These are phyloP conservation scores for Diphasiastrum complanatum DNA, from an alignment of 83 land plant genomes.

Conservation along the genomic window DNA sequence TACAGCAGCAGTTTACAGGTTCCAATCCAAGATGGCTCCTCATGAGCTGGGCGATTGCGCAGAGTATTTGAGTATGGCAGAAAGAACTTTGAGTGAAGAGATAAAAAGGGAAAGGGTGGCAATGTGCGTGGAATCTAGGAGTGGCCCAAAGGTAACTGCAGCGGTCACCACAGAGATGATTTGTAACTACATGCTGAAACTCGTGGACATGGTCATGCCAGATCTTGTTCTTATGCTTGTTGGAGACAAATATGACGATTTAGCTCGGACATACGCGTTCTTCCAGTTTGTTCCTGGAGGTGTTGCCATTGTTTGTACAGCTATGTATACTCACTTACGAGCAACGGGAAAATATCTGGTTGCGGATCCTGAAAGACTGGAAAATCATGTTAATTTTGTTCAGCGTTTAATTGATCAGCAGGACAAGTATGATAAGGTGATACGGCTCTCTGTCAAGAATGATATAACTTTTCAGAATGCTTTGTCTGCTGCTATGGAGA, in stretches of 20 bases:
- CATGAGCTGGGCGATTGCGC: not conserved
- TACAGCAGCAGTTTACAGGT: not conserved
- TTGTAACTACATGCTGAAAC: not conserved
- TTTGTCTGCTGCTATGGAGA: too few relatives aligned
- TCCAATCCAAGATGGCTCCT: not conserved
- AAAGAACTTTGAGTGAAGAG: not conserved
- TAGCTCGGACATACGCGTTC: not conserved
- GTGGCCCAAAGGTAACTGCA: not conserved
- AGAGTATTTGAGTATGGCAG: not conserved
- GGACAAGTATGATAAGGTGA: not conserved
- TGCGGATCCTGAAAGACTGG: not conserved
- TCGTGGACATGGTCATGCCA: slow-evolving; percentile 8
- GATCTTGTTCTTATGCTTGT: slow-evolving; percentile 1
- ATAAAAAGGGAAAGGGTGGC: not conserved
- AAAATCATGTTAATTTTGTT: not conserved
- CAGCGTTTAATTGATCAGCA: not conserved
- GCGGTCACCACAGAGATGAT: not conserved
- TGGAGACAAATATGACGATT: not conserved
- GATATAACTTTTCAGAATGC: too few relatives aligned
- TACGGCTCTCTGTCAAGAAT: too few relatives aligned
- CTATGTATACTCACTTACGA: not conserved
- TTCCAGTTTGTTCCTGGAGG: not conserved
- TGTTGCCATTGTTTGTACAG: not conserved
- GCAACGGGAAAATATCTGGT: not conserved
- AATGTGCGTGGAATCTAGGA: not conserved